Conservation (phyloP, 2,329 filamentous ascomycete genomes). For the Hypoxylon sp. region DNA sequence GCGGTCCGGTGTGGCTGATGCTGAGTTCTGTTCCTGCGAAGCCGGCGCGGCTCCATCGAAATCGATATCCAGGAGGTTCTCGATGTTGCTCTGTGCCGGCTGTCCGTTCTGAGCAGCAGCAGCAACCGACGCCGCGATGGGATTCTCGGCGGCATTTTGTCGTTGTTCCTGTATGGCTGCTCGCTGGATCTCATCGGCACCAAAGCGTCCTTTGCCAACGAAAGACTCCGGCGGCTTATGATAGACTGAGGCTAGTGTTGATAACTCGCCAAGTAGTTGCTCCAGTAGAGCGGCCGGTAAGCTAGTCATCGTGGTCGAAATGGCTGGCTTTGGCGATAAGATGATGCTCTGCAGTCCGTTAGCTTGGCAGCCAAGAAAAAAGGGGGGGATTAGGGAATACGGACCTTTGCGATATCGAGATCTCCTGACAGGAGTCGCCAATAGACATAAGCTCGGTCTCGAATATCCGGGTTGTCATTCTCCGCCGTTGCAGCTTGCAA, state of each 20-base stretch:
- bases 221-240: slow-evolving; percentile 99
- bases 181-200: slow-evolving; percentile 92
- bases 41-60: slow-evolving; percentile 94
- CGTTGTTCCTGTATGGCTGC: slow-evolving; percentile 97
- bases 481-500: slow-evolving; percentile 92
- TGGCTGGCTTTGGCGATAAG: slow-evolving; percentile 92
- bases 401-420: slow-evolving; percentile 87
- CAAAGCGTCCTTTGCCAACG: slow-evolving; percentile 92
- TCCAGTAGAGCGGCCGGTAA: slow-evolving; percentile 87
- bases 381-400: not conserved
- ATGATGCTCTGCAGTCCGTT: slow-evolving; percentile 76
- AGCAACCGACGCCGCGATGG: slow-evolving; percentile 86
- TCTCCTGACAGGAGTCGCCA: slow-evolving; percentile 97
- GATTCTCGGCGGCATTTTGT: slow-evolving; percentile 92
- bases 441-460: slow-evolving; percentile 97
- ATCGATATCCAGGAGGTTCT: slow-evolving; percentile 96
- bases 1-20: slow-evolving; percentile 74
- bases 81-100: slow-evolving; percentile 79
- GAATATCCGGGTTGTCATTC: slow-evolving; percentile 97
- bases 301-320: slow-evolving; percentile 92
- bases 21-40: slow-evolving; percentile 73
- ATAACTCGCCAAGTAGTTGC: slow-evolving; percentile 90
- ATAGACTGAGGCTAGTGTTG: slow-evolving; percentile 95
- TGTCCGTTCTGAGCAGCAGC: slow-evolving; percentile 73
- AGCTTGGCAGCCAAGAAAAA: slow-evolving; percentile 37